Evolutionary conservation across 2,329 filamentous ascomycete genomes (phyloP).

Genomic region (Monosporascus sp.): DNA sequence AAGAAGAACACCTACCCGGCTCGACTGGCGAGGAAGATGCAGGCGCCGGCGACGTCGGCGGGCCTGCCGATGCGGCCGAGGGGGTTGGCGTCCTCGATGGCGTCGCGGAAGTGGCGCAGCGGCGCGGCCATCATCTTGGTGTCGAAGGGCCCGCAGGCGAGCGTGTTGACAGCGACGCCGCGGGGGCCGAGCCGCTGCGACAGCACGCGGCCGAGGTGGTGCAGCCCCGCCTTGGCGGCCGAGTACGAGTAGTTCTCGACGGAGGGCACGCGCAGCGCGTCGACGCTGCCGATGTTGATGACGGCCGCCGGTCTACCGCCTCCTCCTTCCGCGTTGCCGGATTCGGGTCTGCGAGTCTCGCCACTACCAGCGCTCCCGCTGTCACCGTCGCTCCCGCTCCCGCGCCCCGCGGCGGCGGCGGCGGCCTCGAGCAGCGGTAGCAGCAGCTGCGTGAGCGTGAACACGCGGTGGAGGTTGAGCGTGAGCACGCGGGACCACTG

Average conservation of each 20-base stretch:
- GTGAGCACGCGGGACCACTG: slow-evolving; percentile 56
- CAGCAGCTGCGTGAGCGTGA: slow-evolving; percentile 58
- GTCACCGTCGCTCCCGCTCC: neutral
- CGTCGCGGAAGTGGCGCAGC: slow-evolving; percentile 47
- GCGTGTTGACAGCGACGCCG: slow-evolving; percentile 59
- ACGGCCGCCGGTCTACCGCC: slow-evolving; percentile 47
- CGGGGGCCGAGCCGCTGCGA: slow-evolving; percentile 54
- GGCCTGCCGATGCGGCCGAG: slow-evolving; percentile 61
- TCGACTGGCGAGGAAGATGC: slow-evolving; percentile 62
- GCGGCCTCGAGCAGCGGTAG: slow-evolving; percentile 53
- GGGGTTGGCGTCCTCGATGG: slow-evolving; percentile 54
- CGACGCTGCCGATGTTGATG: slow-evolving; percentile 61
- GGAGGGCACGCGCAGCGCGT: slow-evolving; percentile 54
- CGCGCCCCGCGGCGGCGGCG: slow-evolving; percentile 27
- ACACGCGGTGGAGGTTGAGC: slow-evolving; percentile 63
- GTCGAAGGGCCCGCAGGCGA: slow-evolving; percentile 67
- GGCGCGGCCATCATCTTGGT: slow-evolving; percentile 64
- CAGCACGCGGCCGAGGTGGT: slow-evolving; percentile 56
- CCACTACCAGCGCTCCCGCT: neutral
- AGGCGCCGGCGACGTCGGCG: slow-evolving; percentile 65
- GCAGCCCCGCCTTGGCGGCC: slow-evolving; percentile 57
- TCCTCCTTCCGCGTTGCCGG: slow-evolving; percentile 25
- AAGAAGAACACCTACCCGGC: slow-evolving; percentile 48
- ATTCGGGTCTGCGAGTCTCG: slow-evolving; percentile 5
- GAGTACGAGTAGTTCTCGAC: slow-evolving; percentile 57